Evolutionary conservation across 495 filamentous ascomycete species (phyloP), one percentile per base, ranked within the genome.

Genomic region (Trichoderma gamsii): DNA sequence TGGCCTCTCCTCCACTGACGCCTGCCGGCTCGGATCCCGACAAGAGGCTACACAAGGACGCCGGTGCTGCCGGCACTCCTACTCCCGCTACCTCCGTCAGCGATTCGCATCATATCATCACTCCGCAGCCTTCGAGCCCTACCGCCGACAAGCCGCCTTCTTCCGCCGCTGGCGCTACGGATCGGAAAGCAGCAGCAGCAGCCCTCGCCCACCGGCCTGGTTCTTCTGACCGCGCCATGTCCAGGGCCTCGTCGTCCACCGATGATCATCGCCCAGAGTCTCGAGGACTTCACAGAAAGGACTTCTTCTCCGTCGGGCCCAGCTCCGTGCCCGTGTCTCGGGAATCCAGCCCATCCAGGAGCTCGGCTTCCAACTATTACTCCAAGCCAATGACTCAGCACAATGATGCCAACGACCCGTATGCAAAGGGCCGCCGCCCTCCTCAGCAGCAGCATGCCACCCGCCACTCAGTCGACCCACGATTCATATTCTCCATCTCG

Each of bases 1-100:
- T 93, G 81, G 89, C 94, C 71, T 95, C 93, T 16, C 95, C 95
- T 69, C 93, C 92, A 27, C 85, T 98, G 16, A 97, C 94, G 4
- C 94, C 95, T 41, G 88, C 92, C 41, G 91, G 86, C 16, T 92
- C 91, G 52, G 78, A 75, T 15, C 71, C 70, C 7, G 75, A 74
- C 56, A 78, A 80, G 38, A 71, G 73, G 21, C 72, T 32, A 35
- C 29, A 32, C 35, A 61, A 32, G 13, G 56, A 61, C 11, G 13
- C 56, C 23, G 56, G 56, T 18, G 16, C 56, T 12, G 27, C 56
- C 56, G n/a, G 56, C 15, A 21, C 56, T 61, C 56, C 56, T 18
- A 21, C 56, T 61, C 56, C 56, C 56, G n/a, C 16, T 23, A 73
- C 25, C 64, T 61, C 9, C 67, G 65, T 61, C 68, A 78, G 65